Evolutionary conservation across 148 eudicot genomes (phyloP).

Genomic region (Limonium bicolor): DNA sequence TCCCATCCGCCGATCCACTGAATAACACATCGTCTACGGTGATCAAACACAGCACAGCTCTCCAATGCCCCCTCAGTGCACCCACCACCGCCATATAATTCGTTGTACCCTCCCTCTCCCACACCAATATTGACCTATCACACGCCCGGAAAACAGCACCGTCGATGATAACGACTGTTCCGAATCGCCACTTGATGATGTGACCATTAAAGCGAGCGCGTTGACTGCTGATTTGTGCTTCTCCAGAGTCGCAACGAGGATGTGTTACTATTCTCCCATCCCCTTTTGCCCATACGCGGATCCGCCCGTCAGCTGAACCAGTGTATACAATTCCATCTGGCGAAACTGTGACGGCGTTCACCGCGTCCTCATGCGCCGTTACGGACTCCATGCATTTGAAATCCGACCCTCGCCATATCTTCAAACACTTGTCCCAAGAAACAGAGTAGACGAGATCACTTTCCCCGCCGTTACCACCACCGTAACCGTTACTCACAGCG

Average conservation of each 20-base stretch:
- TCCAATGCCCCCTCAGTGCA: conserved; percentile 14
- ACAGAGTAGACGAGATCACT: conserved; percentile 24
- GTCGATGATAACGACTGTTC: too few relatives aligned
- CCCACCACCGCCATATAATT: conserved; percentile 13
- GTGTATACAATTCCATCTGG: conserved; percentile 13
- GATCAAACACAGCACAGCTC: conserved; percentile 20
- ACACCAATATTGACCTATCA: conserved; percentile 15
- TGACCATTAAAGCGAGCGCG: conserved; percentile 19
- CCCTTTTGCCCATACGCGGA: conserved; percentile 15
- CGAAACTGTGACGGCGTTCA: conserved; percentile 17
- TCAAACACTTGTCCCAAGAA: conserved; percentile 29
- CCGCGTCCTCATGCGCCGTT: conserved; percentile 24
- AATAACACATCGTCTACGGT: conserved; percentile 18
- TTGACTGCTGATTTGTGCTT: conserved; percentile 14
- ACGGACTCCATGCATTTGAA: conserved; percentile 22
- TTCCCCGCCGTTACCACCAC: too few relatives aligned
- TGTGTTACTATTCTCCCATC: conserved; percentile 1
- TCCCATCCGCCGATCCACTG: conserved; percentile 27
- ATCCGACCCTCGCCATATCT: conserved; percentile 18
- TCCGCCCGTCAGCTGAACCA: conserved; percentile 22
- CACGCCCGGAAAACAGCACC: conserved; percentile 21
- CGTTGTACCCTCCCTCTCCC: conserved; percentile 11
- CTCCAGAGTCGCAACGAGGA: conserved; percentile 9
- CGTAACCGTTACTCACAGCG: conserved; percentile 2
- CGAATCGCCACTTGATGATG: too few relatives aligned